A percentile compares a stretch with the other conserved stretches of the same genome.
Evolutionary conservation across 2,329 filamentous ascomycete genomes (phyloP).

Genomic region (Talaromyces funiculosus): DNA sequence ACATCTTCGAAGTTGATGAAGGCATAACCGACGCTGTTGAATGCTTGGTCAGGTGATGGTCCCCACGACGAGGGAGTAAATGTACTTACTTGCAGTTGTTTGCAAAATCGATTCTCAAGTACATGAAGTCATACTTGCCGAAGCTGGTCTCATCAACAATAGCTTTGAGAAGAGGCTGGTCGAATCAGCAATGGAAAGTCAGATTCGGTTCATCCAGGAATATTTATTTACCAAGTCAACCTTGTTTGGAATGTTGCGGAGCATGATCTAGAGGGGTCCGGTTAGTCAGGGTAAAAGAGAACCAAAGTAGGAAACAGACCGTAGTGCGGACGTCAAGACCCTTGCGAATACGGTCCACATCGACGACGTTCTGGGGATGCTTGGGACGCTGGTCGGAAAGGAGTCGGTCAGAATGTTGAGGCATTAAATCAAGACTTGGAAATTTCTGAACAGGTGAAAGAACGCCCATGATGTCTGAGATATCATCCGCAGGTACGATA

Average conservation of each 20-base stretch:
- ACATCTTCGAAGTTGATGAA: slow-evolving; percentile 92
- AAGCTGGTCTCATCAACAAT: slow-evolving; percentile 73
- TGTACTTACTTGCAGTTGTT: slow-evolving; percentile 74
- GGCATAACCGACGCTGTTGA: slow-evolving; percentile 80
- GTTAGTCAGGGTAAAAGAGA: slow-evolving; percentile 11
- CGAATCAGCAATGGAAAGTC: slow-evolving; percentile 6
- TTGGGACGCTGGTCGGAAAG: slow-evolving; percentile 26
- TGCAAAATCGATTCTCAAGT: slow-evolving; percentile 82
- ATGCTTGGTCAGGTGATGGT: not conserved
- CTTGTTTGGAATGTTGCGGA: slow-evolving; percentile 91
- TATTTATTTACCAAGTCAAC: slow-evolving; percentile 54
- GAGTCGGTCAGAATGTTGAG: slow-evolving; percentile 24
- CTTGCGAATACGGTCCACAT: slow-evolving; percentile 42
- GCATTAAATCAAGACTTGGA: slow-evolving; percentile 20
- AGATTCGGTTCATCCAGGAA: not conserved
- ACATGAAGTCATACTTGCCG: slow-evolving; percentile 91
- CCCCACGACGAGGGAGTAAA: not conserved
- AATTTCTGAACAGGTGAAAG: slow-evolving; percentile 6
- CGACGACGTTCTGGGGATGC: slow-evolving; percentile 40
- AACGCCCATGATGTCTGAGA: slow-evolving; percentile 25
- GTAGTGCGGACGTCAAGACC: slow-evolving; percentile 71
- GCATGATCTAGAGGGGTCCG: slow-evolving; percentile 63
- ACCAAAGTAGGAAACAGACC: slow-evolving; percentile 42
- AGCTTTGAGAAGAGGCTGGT: slow-evolving; percentile 63
- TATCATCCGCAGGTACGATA: slow-evolving; percentile 33